Base-by-base conservation (phyloP, 805 yeast genomes). In the Lipomyces mesembrius region DNA sequence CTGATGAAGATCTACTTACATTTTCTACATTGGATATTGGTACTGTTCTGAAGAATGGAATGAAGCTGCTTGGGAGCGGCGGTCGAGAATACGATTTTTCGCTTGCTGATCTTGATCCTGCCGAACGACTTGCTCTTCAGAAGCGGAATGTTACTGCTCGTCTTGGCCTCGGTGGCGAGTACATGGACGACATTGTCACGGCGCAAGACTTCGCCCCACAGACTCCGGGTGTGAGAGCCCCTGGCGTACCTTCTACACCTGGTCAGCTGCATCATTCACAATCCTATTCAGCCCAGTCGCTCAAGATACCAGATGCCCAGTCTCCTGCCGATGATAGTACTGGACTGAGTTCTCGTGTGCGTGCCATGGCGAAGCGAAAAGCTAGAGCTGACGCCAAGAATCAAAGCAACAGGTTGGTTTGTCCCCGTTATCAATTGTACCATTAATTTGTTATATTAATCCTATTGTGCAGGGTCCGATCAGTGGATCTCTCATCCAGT, bases 361-460 rank as follows among this genome's bases (percentile, higher is more conserved):
- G 91, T 68, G 98, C 97, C 1, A 87, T 94, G 91, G 97, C 97
- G n/a, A 89, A 90, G 74, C 84, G 98, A 74, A 88, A 89, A 75
- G 67, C 68, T 11, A 52, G 61, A 9, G 70, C 71, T 1, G 71
- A 68, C 25, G 71, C 71, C 12, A 68, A 67, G 51, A 61, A 55
- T 37, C 71, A 67, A 20, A 58, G 64, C 22, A 62, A 57, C 61
- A 64, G 60, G 66, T 62, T 35, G 20, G 68, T 52, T 9, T 7
- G 12, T 14, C 2, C 9, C 9, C 29, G 5, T 25, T 4, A 14
- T 25, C 32, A 29, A 29, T 43, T 2, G 27, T 49, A 20, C 22
- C 37, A 4, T 37, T 22, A 22, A 29, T 29, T 29, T 25, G 20
- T 3, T 29, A 14, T 51, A 17, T 52, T 62, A 14, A 57, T 37